Conservation (phyloP, 768 basidiomycete genomes). For the Melanogaster broomeanus region DNA sequence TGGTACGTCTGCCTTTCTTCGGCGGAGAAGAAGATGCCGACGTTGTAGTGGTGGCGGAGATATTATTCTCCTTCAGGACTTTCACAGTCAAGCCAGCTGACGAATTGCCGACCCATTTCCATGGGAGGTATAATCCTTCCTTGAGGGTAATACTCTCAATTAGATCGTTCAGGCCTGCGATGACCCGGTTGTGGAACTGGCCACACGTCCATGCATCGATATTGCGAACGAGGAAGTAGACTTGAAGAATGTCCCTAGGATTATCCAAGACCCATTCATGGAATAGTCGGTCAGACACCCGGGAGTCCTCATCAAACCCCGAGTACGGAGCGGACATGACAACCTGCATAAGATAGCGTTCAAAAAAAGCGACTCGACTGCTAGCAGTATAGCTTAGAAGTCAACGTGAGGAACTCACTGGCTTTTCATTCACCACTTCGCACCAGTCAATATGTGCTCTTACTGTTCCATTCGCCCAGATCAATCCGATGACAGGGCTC, state of each 20-base stretch:
- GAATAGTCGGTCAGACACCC: constrained; percentile 29
- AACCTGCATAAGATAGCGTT: constrained; percentile 31
- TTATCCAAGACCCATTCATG: constrained; percentile 51
- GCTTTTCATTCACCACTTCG: constrained; percentile 31
- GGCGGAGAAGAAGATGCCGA: constrained; percentile 26
- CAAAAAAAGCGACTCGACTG: background rate
- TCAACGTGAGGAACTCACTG: constrained; percentile 31
- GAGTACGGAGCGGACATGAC: constrained; percentile 53
- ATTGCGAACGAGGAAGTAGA: constrained; percentile 53
- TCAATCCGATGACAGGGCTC: constrained; percentile 52
- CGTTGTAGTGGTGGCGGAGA: constrained; percentile 28
- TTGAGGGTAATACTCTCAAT: constrained; percentile 35
- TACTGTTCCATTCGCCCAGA: constrained; percentile 54
- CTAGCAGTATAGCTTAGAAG: background rate
- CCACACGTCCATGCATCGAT: constrained; percentile 54
- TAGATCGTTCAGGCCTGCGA: constrained; percentile 40
- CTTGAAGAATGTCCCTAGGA: constrained; percentile 46
- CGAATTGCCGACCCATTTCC: constrained; percentile 47
- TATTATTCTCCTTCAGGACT: constrained; percentile 39
- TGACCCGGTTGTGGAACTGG: constrained; percentile 42
- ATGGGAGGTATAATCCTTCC: constrained; percentile 41
- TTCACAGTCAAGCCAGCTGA: constrained; percentile 15
- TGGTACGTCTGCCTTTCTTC: constrained; percentile 31
- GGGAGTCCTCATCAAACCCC: constrained; percentile 15
- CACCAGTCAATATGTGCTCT: constrained; percentile 62